These are phyloP conservation scores for Fusarium redolens DNA, from an alignment of 2,329 filamentous ascomycete species.

Conservation along the genomic window DNA sequence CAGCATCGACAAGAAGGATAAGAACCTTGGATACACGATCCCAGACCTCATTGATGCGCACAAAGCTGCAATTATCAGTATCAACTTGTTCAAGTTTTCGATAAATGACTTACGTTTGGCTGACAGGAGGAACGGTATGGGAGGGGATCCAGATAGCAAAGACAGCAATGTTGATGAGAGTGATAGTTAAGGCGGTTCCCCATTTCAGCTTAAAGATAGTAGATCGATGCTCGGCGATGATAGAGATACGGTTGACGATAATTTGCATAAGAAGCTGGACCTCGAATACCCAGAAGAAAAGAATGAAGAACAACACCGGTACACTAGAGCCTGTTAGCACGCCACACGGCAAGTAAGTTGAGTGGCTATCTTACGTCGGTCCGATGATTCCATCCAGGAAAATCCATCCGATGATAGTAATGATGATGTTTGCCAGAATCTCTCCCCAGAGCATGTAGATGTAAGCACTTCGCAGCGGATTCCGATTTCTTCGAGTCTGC, in stretches of 20 bases:
- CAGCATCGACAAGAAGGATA: slow-evolving; percentile 61
- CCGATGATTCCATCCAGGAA: slow-evolving; percentile 52
- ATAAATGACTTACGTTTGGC: slow-evolving; percentile 43
- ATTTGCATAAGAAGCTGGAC: slow-evolving; percentile 66
- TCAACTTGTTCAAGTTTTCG: fast-evolving
- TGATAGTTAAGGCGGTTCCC: slow-evolving; percentile 58
- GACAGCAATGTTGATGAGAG: slow-evolving; percentile 63
- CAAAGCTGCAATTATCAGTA: slow-evolving; percentile 39
- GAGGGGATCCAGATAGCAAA: slow-evolving; percentile 66
- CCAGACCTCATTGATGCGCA: slow-evolving; percentile 62
- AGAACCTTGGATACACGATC: slow-evolving; percentile 64
- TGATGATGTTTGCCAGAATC: slow-evolving; percentile 52
- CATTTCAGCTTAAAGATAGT: slow-evolving; percentile 58
- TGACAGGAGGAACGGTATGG: slow-evolving; percentile 54
- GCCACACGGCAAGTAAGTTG: neutral
- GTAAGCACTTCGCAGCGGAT: slow-evolving; percentile 51
- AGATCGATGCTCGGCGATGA: slow-evolving; percentile 57
- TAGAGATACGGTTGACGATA: slow-evolving; percentile 64
- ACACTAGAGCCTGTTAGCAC: slow-evolving; percentile 38
- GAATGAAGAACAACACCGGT: slow-evolving; percentile 50
- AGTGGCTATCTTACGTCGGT: slow-evolving; percentile 39
- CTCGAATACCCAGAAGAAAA: slow-evolving; percentile 57
- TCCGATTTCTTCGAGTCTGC: slow-evolving; percentile 54
- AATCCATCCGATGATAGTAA: slow-evolving; percentile 55
- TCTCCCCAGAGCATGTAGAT: slow-evolving; percentile 61